phyloP scores from a whole-genome alignment of 495 filamentous ascomycete genomes.

The Penicillium waksmanii region DNA sequence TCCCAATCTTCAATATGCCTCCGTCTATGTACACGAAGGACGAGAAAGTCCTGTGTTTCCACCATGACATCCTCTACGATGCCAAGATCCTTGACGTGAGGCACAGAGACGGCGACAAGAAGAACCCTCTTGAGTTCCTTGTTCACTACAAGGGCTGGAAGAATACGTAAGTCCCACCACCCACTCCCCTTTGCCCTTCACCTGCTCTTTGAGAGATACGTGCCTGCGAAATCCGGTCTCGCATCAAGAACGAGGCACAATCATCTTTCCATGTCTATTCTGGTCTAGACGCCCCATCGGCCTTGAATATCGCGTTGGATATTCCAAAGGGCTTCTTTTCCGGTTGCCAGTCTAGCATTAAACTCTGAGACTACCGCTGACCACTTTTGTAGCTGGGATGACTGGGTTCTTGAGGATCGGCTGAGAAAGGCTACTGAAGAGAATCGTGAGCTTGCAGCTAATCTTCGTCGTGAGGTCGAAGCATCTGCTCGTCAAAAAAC shows the following conservation, averaged over 20 bases:
- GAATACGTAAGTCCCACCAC: constrained; percentile 69
- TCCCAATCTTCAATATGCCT: constrained; percentile 53
- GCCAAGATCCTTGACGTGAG: constrained; percentile 85
- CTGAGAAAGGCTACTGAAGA: constrained; percentile 93
- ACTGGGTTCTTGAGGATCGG: constrained; percentile 95
- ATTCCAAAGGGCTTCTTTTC: too few relatives aligned
- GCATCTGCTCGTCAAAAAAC: constrained; percentile 42
- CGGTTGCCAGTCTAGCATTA: too few relatives aligned
- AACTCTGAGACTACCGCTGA: constrained; percentile 21
- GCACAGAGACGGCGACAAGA: constrained; percentile 68
- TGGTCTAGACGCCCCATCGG: too few relatives aligned
- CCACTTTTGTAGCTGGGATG: constrained; percentile 75
- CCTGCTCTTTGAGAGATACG: background rate
- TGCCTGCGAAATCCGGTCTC: background rate
- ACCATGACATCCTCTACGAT: constrained; percentile 95
- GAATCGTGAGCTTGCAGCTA: constrained; percentile 78
- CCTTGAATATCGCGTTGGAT: too few relatives aligned
- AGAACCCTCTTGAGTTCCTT: constrained; percentile 78
- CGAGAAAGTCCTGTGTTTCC: constrained; percentile 94
- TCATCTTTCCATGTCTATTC: background rate
- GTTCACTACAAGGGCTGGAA: constrained; percentile 99
- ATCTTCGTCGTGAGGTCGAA: constrained; percentile 48
- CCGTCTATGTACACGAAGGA: constrained; percentile 78
- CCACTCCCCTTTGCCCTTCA: background rate
- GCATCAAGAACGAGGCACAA: background rate